These are phyloP conservation scores for Wallemia hederae DNA, from an alignment of 1,284 basidiomycete species.

Conservation along the genomic window DNA sequence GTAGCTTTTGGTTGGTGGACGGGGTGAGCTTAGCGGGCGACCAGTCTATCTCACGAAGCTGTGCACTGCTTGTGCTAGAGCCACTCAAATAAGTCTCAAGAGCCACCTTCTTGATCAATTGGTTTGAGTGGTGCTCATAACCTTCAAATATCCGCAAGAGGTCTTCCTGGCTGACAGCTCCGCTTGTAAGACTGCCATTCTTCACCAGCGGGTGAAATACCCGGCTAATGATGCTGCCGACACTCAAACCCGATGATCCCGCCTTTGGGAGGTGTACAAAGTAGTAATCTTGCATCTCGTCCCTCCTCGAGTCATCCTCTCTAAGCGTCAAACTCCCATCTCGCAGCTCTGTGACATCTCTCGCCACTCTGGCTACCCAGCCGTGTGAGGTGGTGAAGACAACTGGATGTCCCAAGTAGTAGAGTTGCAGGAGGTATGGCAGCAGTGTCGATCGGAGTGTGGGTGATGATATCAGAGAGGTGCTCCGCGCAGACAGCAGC, in stretches of 20 bases:
- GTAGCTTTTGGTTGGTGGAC: not conserved
- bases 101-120: not conserved
- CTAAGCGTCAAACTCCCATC: not conserved
- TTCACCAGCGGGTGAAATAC: not conserved
- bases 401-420: not conserved
- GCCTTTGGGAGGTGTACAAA: conserved; percentile 7
- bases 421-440: not conserved
- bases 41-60: not conserved
- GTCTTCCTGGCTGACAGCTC: not conserved
- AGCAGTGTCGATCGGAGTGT: not conserved
- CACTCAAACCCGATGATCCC: conserved; percentile 3
- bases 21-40: not conserved
- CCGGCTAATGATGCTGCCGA: not conserved
- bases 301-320: not conserved
- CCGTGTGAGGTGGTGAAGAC: not conserved
- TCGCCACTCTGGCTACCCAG: not conserved
- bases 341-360: not conserved
- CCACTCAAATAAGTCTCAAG: not conserved
- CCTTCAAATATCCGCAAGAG: not conserved
- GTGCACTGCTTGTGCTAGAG: not conserved
- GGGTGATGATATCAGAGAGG: not conserved
- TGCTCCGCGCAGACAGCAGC: not conserved
- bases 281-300: conserved; percentile 7
- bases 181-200: not conserved
- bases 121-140: not conserved